These are phyloP conservation scores for Porodaedalea pini DNA, from an alignment of 1,284 basidiomycete genomes.

Conservation along the genomic window DNA sequence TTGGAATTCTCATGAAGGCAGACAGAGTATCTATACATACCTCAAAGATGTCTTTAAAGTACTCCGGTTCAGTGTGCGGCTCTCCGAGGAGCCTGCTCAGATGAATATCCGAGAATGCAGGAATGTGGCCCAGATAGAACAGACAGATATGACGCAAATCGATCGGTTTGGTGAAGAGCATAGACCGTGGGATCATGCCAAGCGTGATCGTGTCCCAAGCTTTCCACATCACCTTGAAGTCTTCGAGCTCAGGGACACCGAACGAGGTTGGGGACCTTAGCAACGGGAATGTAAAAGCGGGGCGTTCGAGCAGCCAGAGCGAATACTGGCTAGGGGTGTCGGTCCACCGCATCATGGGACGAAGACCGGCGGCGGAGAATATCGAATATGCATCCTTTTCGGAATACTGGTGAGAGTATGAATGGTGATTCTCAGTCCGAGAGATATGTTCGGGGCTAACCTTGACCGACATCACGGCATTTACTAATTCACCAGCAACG, in stretches of 20 bases:
- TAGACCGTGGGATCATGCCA: conserved; percentile 82
- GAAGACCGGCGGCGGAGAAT: conserved; percentile 77
- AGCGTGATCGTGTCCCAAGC: conserved; percentile 88
- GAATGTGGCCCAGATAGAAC: conserved; percentile 91
- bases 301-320: conserved; percentile 89
- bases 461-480: conserved; percentile 89
- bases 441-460: conserved; percentile 37
- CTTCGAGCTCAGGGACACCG: conserved; percentile 69
- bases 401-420: conserved; percentile 62
- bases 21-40: conserved; percentile 35
- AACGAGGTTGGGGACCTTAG: conserved; percentile 43
- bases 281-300: conserved; percentile 72
- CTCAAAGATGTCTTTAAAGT: conserved; percentile 86
- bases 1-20: neutral
- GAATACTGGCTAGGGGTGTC: conserved; percentile 76
- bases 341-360: conserved; percentile 85
- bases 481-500: conserved; percentile 70
- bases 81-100: conserved; percentile 74
- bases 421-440: neutral
- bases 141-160: conserved; percentile 87
- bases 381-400: conserved; percentile 68
- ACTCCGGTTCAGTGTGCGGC: conserved; percentile 77
- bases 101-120: conserved; percentile 89
- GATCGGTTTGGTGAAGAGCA: conserved; percentile 92
- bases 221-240: conserved; percentile 86